A percentile compares a stretch with the other conserved stretches of the same genome.
Evolutionary conservation across 2,329 filamentous ascomycete genomes (phyloP).

Genomic region (Amylocarpus encephaloides): DNA sequence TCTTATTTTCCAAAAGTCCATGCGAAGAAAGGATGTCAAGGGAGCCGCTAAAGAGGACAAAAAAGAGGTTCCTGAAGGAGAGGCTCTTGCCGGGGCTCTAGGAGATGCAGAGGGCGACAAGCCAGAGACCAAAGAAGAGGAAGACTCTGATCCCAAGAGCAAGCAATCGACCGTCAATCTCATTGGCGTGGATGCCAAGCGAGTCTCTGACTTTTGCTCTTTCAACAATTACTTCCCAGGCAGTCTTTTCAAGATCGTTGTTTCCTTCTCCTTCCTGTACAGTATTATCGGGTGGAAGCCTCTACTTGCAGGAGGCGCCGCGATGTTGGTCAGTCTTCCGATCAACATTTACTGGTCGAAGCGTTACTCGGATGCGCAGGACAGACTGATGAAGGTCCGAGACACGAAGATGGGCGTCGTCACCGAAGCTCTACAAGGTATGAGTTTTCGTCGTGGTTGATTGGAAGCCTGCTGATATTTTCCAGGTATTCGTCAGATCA

Average conservation of each 20-base stretch:
- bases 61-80: constrained; percentile 20
- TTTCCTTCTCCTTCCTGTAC: constrained; percentile 62
- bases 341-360: constrained; percentile 63
- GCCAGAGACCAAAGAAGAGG: constrained; percentile 30
- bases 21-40: constrained; percentile 72
- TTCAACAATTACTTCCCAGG: constrained; percentile 61
- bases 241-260: constrained; percentile 54
- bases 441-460: background rate
- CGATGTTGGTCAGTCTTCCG: constrained; percentile 59
- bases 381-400: constrained; percentile 66
- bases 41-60: constrained; percentile 44
- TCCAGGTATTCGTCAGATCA: constrained; percentile 66
- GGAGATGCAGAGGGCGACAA: constrained; percentile 28
- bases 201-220: constrained; percentile 61
- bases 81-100: constrained; percentile 26
- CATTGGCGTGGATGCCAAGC: constrained; percentile 67
- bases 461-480: background rate
- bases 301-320: constrained; percentile 57
- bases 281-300: constrained; percentile 66
- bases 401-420: constrained; percentile 71
- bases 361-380: constrained; percentile 58
- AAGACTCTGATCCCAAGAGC: constrained; percentile 48
- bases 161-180: constrained; percentile 70
- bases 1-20: constrained; percentile 69
- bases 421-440: constrained; percentile 67